Evolutionary conservation across 108 stramenopile genomes (phyloP), one percentile per base, ranked within the genome.

Genomic region (Cyclotella atomus): DNA sequence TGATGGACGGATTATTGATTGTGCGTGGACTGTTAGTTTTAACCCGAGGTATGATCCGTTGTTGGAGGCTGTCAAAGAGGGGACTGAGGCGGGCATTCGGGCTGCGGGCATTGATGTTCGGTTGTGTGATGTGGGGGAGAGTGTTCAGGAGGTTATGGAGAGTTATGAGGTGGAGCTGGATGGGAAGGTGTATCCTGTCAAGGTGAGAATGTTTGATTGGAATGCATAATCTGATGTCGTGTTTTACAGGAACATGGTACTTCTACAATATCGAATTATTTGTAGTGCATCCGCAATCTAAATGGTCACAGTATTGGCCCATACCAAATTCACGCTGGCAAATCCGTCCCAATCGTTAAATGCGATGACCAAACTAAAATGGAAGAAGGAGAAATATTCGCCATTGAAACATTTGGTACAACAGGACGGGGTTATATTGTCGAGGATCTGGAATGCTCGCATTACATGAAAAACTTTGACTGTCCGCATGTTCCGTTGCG

Each of bases 301-400:
- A 98, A 97, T 71, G 99, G 98, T 2, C 99, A 99, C 79, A 93
- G 90, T 61, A 99, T 99, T 63, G 98, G 90, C 3, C 99, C 91
- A 12, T 97, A 98, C 79, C 92, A 97, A 69, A 99, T 99, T 72
- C 98, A 99, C 86, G 97, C 88, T 2, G 98, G 97, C 15, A 98
- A 99, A 76, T 89, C 84, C 28, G 97, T 99, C 4, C 99, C 99
- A 23, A 99, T 98, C 69, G 96, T 98, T 44, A 97, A 97, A 75
- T 76, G 70, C 34, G 98, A 98, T 57, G 97, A 98, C 78, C 79
- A 89, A 29, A 93, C 97, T 25, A 86, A 87, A 60, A 99, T 99
- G 99, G 97, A 98, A 84, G 99, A 99, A 81, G 97, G 96, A 19
- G 98, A 99, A 81, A 84, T 98, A 46, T 99, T 92, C 71, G 99